A percentile compares a stretch with the other conserved stretches of the same genome.
phyloP scores from a whole-genome alignment of 768 basidiomycete genomes.

The Candolleomyces efflorescens region DNA sequence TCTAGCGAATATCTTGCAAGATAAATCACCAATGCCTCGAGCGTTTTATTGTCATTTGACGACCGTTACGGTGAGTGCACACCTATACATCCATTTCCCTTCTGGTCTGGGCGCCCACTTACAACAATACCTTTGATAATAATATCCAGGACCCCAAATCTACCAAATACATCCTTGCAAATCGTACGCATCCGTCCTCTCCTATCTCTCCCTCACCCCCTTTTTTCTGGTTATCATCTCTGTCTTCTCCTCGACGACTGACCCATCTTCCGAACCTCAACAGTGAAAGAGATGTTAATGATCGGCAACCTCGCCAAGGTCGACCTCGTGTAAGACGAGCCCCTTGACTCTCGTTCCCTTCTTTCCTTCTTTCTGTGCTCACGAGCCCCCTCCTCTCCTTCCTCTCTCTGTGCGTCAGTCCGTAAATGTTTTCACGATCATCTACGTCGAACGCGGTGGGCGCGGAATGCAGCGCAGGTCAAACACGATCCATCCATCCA shows the following conservation, averaged over 20 bases:
- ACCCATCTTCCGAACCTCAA: neutral
- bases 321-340: neutral
- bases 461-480: too few relatives aligned
- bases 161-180: slow-evolving; percentile 48
- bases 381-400: too few relatives aligned
- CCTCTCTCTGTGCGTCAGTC: too few relatives aligned
- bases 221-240: neutral
- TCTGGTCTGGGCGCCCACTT: slow-evolving; percentile 5
- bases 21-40: slow-evolving; percentile 39
- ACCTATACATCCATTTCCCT: neutral
- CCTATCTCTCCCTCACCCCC: neutral
- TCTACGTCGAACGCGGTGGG: too few relatives aligned
- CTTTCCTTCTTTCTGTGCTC: too few relatives aligned
- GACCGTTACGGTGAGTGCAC: slow-evolving; percentile 51
- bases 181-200: slow-evolving; percentile 26
- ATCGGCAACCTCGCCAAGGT: neutral
- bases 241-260: neutral
- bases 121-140: too few relatives aligned
- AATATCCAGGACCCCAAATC: slow-evolving; percentile 59
- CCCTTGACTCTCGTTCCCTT: too few relatives aligned
- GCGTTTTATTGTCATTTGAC: slow-evolving; percentile 67
- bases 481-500: too few relatives aligned
- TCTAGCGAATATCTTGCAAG: slow-evolving; percentile 39
- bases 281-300: neutral
- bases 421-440: too few relatives aligned